These are phyloP conservation scores for Colletotrichum ledebouriae DNA, from an alignment of 2,329 filamentous ascomycete genomes.

Conservation along the genomic window DNA sequence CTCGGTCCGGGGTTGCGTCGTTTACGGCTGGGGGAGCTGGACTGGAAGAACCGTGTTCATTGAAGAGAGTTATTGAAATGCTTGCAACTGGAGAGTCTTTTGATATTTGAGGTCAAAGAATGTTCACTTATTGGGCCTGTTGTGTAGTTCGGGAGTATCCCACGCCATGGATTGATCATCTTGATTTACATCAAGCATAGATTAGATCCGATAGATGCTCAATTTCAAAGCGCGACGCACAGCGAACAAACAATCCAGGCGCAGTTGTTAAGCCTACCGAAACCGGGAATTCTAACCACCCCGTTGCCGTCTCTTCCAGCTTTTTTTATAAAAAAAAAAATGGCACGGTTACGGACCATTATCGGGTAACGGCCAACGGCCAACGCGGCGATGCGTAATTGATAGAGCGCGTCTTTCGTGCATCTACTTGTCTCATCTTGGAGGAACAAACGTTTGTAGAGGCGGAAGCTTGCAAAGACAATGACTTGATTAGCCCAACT, in stretches of 20 bases:
- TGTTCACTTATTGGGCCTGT: no score
- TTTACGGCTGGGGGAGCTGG: neutral
- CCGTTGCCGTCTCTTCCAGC: neutral
- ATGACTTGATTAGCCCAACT: neutral
- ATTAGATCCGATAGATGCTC: constrained; percentile 4
- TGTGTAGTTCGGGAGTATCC: no score
- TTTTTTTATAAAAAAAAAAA: neutral
- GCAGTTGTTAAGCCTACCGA: neutral
- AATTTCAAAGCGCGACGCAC: no score
- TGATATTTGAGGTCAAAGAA: no score
- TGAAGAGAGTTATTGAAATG: no score
- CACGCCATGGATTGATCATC: neutral
- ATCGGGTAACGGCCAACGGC: constrained; percentile 13
- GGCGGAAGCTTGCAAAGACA: neutral
- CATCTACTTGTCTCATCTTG: neutral
- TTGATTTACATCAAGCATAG: constrained; percentile 11
- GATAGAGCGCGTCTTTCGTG: neutral
- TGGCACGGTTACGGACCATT: neutral
- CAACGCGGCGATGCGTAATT: constrained; percentile 1
- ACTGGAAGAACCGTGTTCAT: neutral
- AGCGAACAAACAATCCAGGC: neutral
- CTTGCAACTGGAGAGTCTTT: no score
- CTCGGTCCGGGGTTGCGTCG: constrained; percentile 19
- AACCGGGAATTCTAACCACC: constrained; percentile 20
- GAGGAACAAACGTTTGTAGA: neutral